Base-by-base conservation (phyloP, 495 filamentous ascomycete species). In the Xylona heveae region DNA sequence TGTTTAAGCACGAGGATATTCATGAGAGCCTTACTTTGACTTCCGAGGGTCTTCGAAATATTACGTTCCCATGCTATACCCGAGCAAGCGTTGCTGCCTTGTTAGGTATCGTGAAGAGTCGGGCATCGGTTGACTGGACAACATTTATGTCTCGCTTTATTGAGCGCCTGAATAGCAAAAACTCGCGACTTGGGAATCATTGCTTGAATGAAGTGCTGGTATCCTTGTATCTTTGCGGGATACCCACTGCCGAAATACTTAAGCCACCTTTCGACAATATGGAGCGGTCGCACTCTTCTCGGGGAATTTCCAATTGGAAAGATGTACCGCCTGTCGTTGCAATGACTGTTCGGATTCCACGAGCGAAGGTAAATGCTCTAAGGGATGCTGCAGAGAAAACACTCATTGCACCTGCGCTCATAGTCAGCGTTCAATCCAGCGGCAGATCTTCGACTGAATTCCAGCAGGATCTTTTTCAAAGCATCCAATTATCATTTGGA, bases 1-100 rank as follows among this genome's bases (percentile, higher is more conserved):
- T 62, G 59, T 62, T 62, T 36, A 21, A 32, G 7, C 14, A 46
- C 13, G 59, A 62, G 33, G 38, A 54, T 37, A 5, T 42, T 5
- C 28, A 21, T 37, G 30, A 19, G 22, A n/a, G n/a, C n/a, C n/a
- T 46, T 6, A 38, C 25, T 16, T 19, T 30, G 19, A 34, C 19
- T 4, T 15, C 23, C 15, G 18, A 34, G 6, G 10, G 21, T 7
- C 4, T 26, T 28, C 26, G 31, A 19, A 14, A 19, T 34, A 4
- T 18, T 30, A 18, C 12, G n/a, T n/a, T 36, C 18, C 24, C 41
- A 18, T 40, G 44, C 18, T 61, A 58, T 35, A 50, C 55, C 31
- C 48, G 58, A 27, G 51, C 44, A 22, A 57, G 48, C 27, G 53
- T 66, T 28, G 51, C 43, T 9, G 17, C 31, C 3, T 38, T 59